These are phyloP conservation scores for Fusarium verticillioides DNA, from an alignment of 2,329 filamentous ascomycete species.

Conservation along the genomic window DNA sequence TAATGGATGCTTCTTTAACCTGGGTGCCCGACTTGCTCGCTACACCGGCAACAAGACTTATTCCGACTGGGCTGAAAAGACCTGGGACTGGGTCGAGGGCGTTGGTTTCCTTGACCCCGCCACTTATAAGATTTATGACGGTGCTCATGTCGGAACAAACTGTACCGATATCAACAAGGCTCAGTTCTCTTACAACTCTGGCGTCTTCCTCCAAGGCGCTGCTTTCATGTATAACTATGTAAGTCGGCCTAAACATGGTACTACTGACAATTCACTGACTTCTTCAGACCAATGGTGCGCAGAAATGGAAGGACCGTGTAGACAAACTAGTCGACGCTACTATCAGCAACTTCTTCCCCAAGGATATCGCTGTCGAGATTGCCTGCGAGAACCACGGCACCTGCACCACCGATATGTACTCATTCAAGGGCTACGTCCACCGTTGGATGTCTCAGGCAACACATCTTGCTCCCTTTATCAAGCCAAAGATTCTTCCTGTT, in stretches of 20 bases:
- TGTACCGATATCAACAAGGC: conserved; percentile 66
- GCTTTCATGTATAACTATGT: conserved; percentile 73
- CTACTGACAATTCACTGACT: conserved; percentile 7
- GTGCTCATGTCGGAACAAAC: conserved; percentile 61
- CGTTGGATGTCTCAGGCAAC: conserved; percentile 66
- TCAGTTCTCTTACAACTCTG: conserved; percentile 72
- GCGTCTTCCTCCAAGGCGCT: conserved; percentile 66
- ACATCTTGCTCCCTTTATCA: conserved; percentile 65
- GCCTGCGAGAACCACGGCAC: conserved; percentile 66
- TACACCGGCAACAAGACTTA: conserved; percentile 77
- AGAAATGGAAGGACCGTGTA: conserved; percentile 64
- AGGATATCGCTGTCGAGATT: conserved; percentile 68
- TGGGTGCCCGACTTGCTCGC: conserved; percentile 75
- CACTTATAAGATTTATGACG: conserved; percentile 70
- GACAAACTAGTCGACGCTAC: conserved; percentile 53
- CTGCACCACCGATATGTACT: conserved; percentile 72
- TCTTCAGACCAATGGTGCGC: conserved; percentile 57
- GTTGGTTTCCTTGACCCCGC: conserved; percentile 69
- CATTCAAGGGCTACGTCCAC: conserved; percentile 71
- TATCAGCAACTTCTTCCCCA: conserved; percentile 62
- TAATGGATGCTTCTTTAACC: conserved; percentile 72
- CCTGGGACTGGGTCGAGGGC: conserved; percentile 69
- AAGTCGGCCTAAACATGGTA: conserved; percentile 32
- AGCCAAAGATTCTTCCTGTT: conserved; percentile 60
- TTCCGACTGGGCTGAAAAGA: conserved; percentile 69